phyloP scores from a whole-genome alignment of 2,329 filamentous ascomycete genomes.

The Alternaria tenuissima region DNA sequence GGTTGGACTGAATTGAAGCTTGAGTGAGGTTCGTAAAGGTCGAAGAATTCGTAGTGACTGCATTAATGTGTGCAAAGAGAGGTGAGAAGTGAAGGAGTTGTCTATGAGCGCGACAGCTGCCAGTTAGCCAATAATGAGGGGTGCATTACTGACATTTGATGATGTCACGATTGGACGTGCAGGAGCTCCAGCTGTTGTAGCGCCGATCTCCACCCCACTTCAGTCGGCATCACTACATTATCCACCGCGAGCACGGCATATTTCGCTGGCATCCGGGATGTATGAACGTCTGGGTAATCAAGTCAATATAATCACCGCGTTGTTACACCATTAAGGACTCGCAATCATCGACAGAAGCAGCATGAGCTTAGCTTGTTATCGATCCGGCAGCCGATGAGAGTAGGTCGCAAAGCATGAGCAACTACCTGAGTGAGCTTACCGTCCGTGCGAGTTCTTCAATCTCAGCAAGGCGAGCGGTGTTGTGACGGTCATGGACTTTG shows the following conservation, averaged over 20 bases:
- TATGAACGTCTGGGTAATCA: neutral
- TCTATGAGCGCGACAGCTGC: conserved; percentile 14
- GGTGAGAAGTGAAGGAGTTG: conserved; percentile 4
- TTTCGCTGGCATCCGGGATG: neutral
- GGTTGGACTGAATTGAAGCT: conserved; percentile 25
- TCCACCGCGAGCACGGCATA: neutral
- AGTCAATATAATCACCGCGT: neutral
- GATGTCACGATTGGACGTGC: conserved; percentile 24
- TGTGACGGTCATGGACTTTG: conserved; percentile 77
- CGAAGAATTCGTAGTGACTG: conserved; percentile 35
- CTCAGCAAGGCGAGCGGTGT: conserved; percentile 73
- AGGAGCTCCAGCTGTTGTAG: conserved; percentile 1
- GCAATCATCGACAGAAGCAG: neutral
- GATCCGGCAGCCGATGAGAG: neutral
- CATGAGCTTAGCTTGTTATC: neutral
- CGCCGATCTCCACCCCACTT: conserved; percentile 4
- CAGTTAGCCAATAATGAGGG: conserved; percentile 18
- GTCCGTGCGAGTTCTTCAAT: conserved; percentile 66
- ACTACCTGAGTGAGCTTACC: neutral
- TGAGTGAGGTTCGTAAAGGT: conserved; percentile 33
- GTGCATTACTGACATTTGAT: conserved; percentile 17
- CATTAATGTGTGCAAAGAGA: conserved; percentile 30
- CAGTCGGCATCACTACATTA: neutral
- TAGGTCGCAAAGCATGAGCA: neutral
- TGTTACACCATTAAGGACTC: neutral